Percentiles rank a stretch among this genome's conserved stretches.
Conservation (phyloP, 2,329 filamentous ascomycete genomes). For the Colletotrichum noveboracense region DNA sequence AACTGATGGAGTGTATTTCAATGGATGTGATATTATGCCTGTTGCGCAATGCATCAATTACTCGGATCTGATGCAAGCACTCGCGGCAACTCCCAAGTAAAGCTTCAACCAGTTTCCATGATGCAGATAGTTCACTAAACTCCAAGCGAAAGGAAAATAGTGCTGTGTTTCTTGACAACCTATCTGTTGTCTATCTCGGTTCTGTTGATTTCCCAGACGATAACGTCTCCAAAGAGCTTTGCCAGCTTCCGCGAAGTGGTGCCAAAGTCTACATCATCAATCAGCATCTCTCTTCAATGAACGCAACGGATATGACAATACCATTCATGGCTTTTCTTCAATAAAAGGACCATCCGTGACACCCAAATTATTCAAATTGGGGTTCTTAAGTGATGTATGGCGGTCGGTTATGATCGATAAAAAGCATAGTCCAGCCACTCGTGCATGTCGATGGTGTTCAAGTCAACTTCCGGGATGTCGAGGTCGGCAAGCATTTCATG, state of each 20-base stretch:
- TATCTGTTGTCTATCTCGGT: background rate
- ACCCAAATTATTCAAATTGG: background rate
- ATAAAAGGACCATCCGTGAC: background rate
- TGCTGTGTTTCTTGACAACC: background rate
- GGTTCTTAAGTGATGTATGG: background rate
- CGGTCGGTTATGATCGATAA: background rate
- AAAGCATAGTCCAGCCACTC: conserved; percentile 17
- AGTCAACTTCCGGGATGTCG: conserved; percentile 6
- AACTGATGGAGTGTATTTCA: background rate
- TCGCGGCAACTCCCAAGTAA: background rate
- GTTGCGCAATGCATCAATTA: background rate
- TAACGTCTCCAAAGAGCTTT: background rate
- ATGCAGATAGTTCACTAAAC: background rate
- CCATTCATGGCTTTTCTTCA: background rate
- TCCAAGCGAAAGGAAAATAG: background rate
- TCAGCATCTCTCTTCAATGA: background rate
- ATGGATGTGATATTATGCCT: background rate
- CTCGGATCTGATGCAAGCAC: background rate
- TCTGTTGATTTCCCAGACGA: background rate
- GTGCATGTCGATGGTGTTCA: conserved; percentile 15
- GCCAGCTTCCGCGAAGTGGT: background rate
- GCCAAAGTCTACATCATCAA: background rate
- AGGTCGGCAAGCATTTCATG: conserved; percentile 4
- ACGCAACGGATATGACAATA: background rate
- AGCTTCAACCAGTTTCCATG: too few relatives aligned